phyloP scores from a whole-genome alignment of 176 grass and related monocot genomes.

The Saccharum spontaneum region DNA sequence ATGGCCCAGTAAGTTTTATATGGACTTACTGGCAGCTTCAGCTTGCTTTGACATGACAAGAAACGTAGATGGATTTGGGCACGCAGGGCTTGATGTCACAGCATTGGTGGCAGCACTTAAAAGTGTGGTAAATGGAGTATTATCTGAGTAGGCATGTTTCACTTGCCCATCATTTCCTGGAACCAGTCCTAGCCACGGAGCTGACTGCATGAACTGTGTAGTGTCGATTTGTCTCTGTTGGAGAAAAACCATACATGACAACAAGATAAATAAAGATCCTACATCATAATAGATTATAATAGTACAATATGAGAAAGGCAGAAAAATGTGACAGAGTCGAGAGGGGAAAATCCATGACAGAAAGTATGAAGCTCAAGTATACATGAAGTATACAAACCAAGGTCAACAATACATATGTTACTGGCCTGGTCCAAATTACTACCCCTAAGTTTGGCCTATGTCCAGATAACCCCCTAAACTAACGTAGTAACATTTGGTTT shows the following conservation, averaged over 20 bases:
- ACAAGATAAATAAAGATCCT: constrained; percentile 8
- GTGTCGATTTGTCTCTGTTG: constrained; percentile 92
- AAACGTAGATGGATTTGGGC: constrained; percentile 88
- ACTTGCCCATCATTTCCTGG: constrained; percentile 84
- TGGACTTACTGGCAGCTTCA: constrained; percentile 94
- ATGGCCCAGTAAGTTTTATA: constrained; percentile 2
- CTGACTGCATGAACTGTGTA: constrained; percentile 89
- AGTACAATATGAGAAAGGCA: not conserved
- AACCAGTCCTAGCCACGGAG: constrained; percentile 83
- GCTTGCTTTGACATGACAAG: constrained; percentile 98
- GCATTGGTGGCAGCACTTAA: constrained; percentile 61
- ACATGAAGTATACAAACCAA: not conserved
- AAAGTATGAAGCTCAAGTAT: not conserved
- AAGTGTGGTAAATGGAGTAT: constrained; percentile 70
- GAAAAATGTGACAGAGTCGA: not conserved
- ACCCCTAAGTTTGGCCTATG: not conserved
- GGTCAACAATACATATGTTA: not conserved
- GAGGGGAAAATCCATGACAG: not conserved
- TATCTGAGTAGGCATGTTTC: constrained; percentile 61
- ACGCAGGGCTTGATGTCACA: constrained; percentile 71
- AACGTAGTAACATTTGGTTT: too few relatives aligned
- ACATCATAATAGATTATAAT: not conserved
- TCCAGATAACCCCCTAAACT: too few relatives aligned
- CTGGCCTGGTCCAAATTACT: not conserved
- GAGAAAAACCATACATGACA: constrained; percentile 19